Evolutionary conservation across 2,329 filamentous ascomycete species (phyloP).

Genomic region (Ascochyta clinopodiicola): DNA sequence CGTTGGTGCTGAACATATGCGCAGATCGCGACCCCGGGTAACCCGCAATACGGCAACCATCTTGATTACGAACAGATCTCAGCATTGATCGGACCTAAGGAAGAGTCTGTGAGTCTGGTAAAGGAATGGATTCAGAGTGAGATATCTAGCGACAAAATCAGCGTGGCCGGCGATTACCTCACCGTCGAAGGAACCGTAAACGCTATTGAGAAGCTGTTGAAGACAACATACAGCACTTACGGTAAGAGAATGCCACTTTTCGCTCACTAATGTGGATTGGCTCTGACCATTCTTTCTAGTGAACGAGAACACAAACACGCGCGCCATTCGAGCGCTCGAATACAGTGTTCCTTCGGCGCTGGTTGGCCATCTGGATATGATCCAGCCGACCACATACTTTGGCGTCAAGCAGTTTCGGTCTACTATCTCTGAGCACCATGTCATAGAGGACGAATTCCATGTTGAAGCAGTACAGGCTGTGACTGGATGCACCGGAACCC

Average conservation of each 20-base stretch:
- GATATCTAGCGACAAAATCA: conserved; percentile 53
- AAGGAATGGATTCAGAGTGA: conserved; percentile 61
- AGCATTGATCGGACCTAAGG: conserved; percentile 57
- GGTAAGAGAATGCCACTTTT: conserved; percentile 9
- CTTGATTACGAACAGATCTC: conserved; percentile 56
- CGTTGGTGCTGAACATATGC: background rate
- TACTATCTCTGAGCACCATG: conserved; percentile 26
- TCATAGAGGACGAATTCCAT: conserved; percentile 11
- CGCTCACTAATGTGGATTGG: background rate
- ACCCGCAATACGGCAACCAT: conserved; percentile 60
- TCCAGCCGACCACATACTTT: conserved; percentile 59
- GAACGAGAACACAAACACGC: conserved; percentile 12
- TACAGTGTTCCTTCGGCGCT: conserved; percentile 42
- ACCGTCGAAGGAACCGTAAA: conserved; percentile 57
- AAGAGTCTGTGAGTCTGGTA: conserved; percentile 57
- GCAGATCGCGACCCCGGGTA: conserved; percentile 57
- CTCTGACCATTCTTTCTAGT: background rate
- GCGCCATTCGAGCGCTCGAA: conserved; percentile 18
- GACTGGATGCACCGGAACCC: conserved; percentile 22
- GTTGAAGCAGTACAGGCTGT: conserved; percentile 19
- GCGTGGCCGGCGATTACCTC: conserved; percentile 61
- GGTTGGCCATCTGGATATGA: conserved; percentile 50
- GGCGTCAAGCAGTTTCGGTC: conserved; percentile 24
- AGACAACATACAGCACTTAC: conserved; percentile 54
- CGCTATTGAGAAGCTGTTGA: conserved; percentile 57